phyloP scores from a whole-genome alignment of 805 yeast genomes.

The Monosporozyma aerobia region DNA sequence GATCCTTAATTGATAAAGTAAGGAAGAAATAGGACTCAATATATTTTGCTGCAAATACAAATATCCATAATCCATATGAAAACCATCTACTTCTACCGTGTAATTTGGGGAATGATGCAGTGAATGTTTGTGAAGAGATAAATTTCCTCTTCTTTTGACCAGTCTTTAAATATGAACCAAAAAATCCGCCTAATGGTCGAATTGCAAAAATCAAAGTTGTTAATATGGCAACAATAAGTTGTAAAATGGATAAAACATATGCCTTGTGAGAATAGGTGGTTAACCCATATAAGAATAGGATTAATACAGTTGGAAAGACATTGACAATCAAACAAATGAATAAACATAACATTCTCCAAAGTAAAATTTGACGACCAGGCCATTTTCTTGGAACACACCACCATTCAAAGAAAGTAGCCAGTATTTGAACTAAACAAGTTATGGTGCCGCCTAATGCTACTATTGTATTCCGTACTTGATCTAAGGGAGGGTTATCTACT shows the following conservation, averaged over 20 bases:
- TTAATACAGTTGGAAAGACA: constrained; percentile 43
- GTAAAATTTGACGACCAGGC: constrained; percentile 60
- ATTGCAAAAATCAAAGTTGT: constrained; percentile 50
- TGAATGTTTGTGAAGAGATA: constrained; percentile 48
- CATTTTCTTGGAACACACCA: constrained; percentile 60
- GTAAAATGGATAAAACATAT: constrained; percentile 41
- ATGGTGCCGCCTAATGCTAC: constrained; percentile 62
- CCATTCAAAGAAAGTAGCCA: constrained; percentile 49
- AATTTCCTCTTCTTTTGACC: constrained; percentile 32
- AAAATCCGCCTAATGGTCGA: constrained; percentile 51
- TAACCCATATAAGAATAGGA: constrained; percentile 33
- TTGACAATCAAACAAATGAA: constrained; percentile 36
- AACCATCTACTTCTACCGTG: constrained; percentile 47
- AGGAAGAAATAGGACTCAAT: constrained; percentile 72
- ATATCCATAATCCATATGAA: constrained; percentile 61
- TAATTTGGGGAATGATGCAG: constrained; percentile 48
- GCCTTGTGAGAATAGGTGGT: constrained; percentile 26
- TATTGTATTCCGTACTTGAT: constrained; percentile 44
- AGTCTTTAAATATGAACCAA: constrained; percentile 34
- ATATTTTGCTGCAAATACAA: constrained; percentile 59
- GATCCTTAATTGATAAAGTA: constrained; percentile 63
- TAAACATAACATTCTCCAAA: constrained; percentile 38
- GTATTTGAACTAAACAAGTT: constrained; percentile 46
- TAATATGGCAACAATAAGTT: constrained; percentile 45
- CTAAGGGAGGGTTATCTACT: constrained; percentile 51